Base-by-base conservation (phyloP, 1,139 yeast genomes). In the Spathaspora jeffriesii region DNA sequence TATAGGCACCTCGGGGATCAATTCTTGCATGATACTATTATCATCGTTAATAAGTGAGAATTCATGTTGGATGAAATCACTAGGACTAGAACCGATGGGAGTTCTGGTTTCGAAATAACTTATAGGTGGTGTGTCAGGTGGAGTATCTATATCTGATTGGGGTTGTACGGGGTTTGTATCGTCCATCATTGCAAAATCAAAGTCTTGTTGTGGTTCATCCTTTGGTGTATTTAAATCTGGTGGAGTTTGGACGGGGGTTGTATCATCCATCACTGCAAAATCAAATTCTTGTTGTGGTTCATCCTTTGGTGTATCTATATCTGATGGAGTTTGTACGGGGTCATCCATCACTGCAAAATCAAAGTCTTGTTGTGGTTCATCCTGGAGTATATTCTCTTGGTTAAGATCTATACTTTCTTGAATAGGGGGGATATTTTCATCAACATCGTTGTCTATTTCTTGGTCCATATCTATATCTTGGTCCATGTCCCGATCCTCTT, bases 261-360 rank as follows among this genome's bases (percentile, higher is more conserved):
- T 9, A n/a, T 22, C 42, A 23, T 37, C 44, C 36, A 28, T 34
- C 27, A 41, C 4, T 5, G 43, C 44, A 28, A 22, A 41, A 31
- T 38, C 44, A 13, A 22, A 27, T 1, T 38, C 42, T 9, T 22
- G 8, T 22, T 22, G 25, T 22, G 9, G 5, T 6, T 22, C 9
- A 6, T 22, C 25, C 25, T 22, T n/a, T 38, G 40, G n/a, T 42
- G 25, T 11, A 22, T 28, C 25, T 28, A n/a, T 20, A 27, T 10
- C 28, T 38, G 13, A 21, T 14, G 25, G 25, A 22, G 25, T 22
- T 22, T 22, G 25, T 22, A 5, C 14, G 8, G 28, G 14, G 30
- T 36, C 36, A 23, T 37, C 44, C 36, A 28, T 34, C 27, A 41
- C 4, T 5, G 43, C 44, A 28, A 22, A 41, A 31, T 38, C 44